Base-by-base conservation (phyloP, 2,329 filamentous ascomycete genomes). In the Malbranchea cinnamomea region DNA sequence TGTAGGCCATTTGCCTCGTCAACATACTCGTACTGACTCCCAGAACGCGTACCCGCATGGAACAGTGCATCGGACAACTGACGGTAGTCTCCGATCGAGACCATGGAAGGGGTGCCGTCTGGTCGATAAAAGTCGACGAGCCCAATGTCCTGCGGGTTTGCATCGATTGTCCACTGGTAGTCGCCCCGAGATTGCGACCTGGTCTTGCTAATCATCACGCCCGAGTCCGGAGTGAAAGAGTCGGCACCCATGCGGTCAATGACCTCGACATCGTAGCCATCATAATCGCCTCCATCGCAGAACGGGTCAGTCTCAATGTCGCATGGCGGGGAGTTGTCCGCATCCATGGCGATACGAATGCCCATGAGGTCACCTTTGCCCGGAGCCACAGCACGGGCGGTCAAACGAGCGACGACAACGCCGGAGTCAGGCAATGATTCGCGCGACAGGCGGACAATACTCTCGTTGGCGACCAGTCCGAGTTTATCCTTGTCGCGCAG, bases 101-200 rank as follows among this genome's bases (percentile, higher is more conserved):
- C 31, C 31, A 32, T 34, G 5, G 25, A 21, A 4, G 33, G 26
- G 8, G 36, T 34, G 16, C 37, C 37, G 26, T 40, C 33, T 12
- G 37, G 37, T 7, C 33, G 31, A 22, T 34, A 20, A 30, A 40
- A 40, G 23, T 40, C 37, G 4, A 40, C 24, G 14, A 32, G 15
- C n/a, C 33, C 25, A 18, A 40, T 27, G 24, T 40, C 36, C 14
- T 40, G 35, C 4, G 37, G 37, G 31, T 40, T 40, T 16, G 37
- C 37, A 17, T 40, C 37, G 13, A 40, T 40, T 8, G 37, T 40
- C 37, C 37, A 40, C 25, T 40, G 37, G 27, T 28, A 40, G 14
- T 25, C 19, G 4, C 26, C 28, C 11, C 27, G 26, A 6, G 16
- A 26, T 5, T 26, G 23, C 13, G 24, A n/a, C n/a, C 23, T 9